Evolutionary conservation across 805 yeast species (phyloP), one percentile per base, ranked within the genome.

Genomic region (Candida hungchunana): DNA sequence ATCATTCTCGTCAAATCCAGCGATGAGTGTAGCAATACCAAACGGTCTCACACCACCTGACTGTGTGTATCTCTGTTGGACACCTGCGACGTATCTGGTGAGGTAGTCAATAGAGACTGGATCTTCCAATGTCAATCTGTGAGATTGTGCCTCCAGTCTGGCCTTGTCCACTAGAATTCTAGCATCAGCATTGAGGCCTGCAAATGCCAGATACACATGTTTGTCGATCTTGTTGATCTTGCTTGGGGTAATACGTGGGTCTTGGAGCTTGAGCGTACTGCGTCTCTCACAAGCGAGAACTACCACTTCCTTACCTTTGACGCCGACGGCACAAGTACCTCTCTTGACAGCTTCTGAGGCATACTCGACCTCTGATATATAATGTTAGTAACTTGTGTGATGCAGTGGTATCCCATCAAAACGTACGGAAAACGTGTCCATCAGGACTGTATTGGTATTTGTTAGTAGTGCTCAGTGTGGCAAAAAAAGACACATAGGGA

Each of bases 1-100:
- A 62, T 87, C 96, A 54, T 82, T 80, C 36, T 81, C 80, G 65
- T 93, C 97, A 54, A 93, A 93, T 1, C 98, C 98, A 17, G 95
- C 96, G 59, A 93, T 84, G 53, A 93, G 69, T 19, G 97, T 93
- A 34, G 96, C 82, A 50, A 93, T 84, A 40, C 98, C 98, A 60
- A 93, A 93, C 15, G 98, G 98, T 63, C 98, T 77, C 18, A 93
- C 96, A 62, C 98, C 98, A 49, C 98, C 98, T 33, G 94, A 80
- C 63, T 93, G 98, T 6, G 98, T 93, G 64, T 90, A 93, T 61
- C 81, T 77, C 61, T 93, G 98, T 63, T 93, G 97, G 29, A 90
- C 90, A 16, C 97, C 96, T n/a, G 98, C 98, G 45, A 93, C 86
- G 55, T 86, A 86, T 60, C 83, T 82, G 24, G 98, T 87, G 60